These are phyloP conservation scores for Fusarium buxicola DNA, from an alignment of 2,329 filamentous ascomycete genomes.

Conservation along the genomic window DNA sequence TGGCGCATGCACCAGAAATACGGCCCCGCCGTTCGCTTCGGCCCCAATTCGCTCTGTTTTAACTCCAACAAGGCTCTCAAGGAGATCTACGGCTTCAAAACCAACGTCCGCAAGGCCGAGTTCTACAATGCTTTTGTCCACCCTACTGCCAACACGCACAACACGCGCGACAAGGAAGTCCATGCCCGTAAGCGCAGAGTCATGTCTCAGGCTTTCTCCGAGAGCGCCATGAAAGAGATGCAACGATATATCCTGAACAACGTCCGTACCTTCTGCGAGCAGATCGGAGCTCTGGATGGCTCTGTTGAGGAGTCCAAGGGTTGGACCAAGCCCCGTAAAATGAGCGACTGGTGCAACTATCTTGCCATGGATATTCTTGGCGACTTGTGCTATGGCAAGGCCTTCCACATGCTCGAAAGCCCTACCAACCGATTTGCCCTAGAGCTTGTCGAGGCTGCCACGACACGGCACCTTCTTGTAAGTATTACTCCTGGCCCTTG, in stretches of 20 bases:
- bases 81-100: slow-evolving; percentile 72
- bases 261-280: slow-evolving; percentile 73
- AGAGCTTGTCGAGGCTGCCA: slow-evolving; percentile 74
- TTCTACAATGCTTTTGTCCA: slow-evolving; percentile 81
- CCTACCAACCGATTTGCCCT: slow-evolving; percentile 74
- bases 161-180: slow-evolving; percentile 73
- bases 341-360: slow-evolving; percentile 72
- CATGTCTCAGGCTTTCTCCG: slow-evolving; percentile 77
- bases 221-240: slow-evolving; percentile 74
- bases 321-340: slow-evolving; percentile 70
- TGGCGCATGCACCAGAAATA: slow-evolving; percentile 78
- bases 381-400: slow-evolving; percentile 70
- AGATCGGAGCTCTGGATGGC: slow-evolving; percentile 59
- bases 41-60: slow-evolving; percentile 81
- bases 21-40: slow-evolving; percentile 80
- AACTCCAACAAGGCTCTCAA: slow-evolving; percentile 77
- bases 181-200: slow-evolving; percentile 79
- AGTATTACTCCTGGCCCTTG: slow-evolving; percentile 46
- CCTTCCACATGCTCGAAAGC: slow-evolving; percentile 70
- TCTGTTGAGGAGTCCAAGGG: slow-evolving; percentile 62
- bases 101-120: slow-evolving; percentile 74
- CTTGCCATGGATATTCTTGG: slow-evolving; percentile 72
- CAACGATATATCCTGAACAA: slow-evolving; percentile 75
- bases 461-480: slow-evolving; percentile 76
- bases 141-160: slow-evolving; percentile 78